Evolutionary conservation across 2,329 filamentous ascomycete species (phyloP).

Genomic region (Aspergillus fijiensis): DNA sequence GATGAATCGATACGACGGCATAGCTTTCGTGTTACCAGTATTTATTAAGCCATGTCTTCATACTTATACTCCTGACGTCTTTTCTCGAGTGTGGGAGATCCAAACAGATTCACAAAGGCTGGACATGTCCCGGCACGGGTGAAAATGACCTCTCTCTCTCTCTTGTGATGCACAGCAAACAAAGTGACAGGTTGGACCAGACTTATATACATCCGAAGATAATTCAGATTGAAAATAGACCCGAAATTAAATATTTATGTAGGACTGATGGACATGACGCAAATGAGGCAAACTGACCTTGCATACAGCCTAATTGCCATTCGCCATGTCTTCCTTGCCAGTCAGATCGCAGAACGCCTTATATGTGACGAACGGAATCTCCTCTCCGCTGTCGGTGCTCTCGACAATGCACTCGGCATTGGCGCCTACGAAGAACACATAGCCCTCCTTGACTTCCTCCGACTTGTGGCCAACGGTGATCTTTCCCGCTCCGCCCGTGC

Average conservation of each 20-base stretch:
- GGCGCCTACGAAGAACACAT: constrained; percentile 82
- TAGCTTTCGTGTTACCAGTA: constrained; percentile 17
- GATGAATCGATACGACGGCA: constrained; percentile 23
- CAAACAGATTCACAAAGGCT: no score
- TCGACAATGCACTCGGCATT: constrained; percentile 81
- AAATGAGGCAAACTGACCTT: not conserved
- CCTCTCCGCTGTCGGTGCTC: constrained; percentile 55
- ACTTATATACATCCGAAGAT: no score
- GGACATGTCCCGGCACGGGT: not conserved
- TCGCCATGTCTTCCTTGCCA: constrained; percentile 43
- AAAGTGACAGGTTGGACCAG: no score
- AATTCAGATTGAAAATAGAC: no score
- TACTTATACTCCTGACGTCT: not conserved
- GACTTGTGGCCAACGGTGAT: constrained; percentile 82
- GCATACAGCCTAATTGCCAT: constrained; percentile 30
- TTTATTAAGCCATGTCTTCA: constrained; percentile 13
- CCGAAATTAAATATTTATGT: no score
- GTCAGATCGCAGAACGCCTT: constrained; percentile 90
- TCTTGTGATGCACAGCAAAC: no score
- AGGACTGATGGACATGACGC: no score
- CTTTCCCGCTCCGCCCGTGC: constrained; percentile 76
- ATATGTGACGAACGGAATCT: constrained; percentile 79
- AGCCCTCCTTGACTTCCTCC: constrained; percentile 70
- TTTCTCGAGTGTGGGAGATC: not conserved
- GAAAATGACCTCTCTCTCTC: no score